Evolutionary conservation across 179 eudicot species (phyloP), one percentile per base, ranked within the genome.

Genomic region (Patellifolia procumbens): DNA sequence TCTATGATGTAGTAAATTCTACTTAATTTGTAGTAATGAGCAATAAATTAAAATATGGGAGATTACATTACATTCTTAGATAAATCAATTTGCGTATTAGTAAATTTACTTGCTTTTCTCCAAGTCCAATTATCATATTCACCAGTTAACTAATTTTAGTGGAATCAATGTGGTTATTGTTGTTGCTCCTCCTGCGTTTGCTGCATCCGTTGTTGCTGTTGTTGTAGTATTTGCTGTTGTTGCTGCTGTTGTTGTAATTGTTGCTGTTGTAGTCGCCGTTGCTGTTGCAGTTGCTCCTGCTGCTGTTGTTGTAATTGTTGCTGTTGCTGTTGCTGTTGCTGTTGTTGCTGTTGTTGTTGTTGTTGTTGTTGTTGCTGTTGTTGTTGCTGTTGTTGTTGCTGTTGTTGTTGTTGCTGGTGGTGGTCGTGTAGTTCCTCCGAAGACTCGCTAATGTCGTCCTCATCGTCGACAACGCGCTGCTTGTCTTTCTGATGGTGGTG

Each of bases 101-200:
- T 15, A 60, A 1, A 60, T 60, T 29, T 60, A 31, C 37, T 60
- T 60, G 34, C 20, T 60, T 60, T 60, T 31, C 34, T 28, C 13
- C 37, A 60, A 60, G 17, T 29, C 22, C n/a, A 29, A 3, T 0
- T 16, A 52, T 16, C 58, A 17, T 20, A 53, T 53, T 28, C 63
- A 63, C 13, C 68, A 34, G 31, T 28, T 61, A 7, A 61, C 28
- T 19, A 31, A 31, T 29, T 17, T 5, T 20, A 63, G 16, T 9
- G 19, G 16, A 34, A 63, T 63, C 45, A 63, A 63, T 63, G 68
- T 24, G 68, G 68, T 63, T 34, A 39, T 39, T 20, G 19, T 63
- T 39, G 45, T 39, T 39, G 43, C 8, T 39, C 8, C 8, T 39
- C 9, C 45, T 39, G 45, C 45, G 7, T 7, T 10, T 39, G 45